Percentiles rank a stretch among this genome's conserved stretches.
Conservation (phyloP, 2,329 filamentous ascomycete genomes). For the Colletotrichum lini region DNA sequence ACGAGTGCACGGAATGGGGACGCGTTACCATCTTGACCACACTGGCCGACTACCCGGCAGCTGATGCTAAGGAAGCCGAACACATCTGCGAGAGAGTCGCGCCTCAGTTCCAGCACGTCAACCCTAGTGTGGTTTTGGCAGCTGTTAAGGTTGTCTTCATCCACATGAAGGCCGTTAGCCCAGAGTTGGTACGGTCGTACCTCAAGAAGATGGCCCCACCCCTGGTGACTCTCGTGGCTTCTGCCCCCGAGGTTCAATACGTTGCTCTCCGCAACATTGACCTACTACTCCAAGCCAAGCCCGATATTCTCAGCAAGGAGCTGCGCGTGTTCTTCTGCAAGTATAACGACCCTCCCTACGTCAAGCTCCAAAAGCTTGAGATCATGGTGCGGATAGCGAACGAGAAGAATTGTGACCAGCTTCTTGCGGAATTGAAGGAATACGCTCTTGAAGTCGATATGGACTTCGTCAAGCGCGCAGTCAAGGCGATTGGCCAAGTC, state of each 20-base stretch:
- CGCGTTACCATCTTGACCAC: constrained; percentile 93
- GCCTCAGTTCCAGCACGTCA: constrained; percentile 98
- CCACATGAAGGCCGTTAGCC: constrained; percentile 89
- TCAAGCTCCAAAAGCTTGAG: constrained; percentile 97
- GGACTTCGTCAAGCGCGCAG: constrained; percentile 95
- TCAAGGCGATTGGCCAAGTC: constrained; percentile 97
- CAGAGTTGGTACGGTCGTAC: constrained; percentile 86
- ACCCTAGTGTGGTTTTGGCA: constrained; percentile 96
- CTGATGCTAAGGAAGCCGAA: constrained; percentile 95
- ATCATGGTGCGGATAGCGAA: constrained; percentile 99
- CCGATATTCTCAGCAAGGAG: constrained; percentile 97
- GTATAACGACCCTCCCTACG: constrained; percentile 97
- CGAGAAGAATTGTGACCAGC: constrained; percentile 94
- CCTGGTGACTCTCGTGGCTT: constrained; percentile 92
- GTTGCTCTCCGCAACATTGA: constrained; percentile 97
- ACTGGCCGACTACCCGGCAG: constrained; percentile 87
- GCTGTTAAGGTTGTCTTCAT: constrained; percentile 98
- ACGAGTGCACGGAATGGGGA: constrained; percentile 99
- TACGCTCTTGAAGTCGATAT: constrained; percentile 99
- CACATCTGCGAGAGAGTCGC: constrained; percentile 97
- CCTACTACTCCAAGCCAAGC: constrained; percentile 93
- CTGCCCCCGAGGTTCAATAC: constrained; percentile 96
- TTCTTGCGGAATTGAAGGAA: constrained; percentile 94
- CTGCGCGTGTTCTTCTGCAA: constrained; percentile 99
- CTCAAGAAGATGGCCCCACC: constrained; percentile 99